Evolutionary conservation across 73 alveolate species (phyloP).

Genomic region (Uronychia setigera): DNA sequence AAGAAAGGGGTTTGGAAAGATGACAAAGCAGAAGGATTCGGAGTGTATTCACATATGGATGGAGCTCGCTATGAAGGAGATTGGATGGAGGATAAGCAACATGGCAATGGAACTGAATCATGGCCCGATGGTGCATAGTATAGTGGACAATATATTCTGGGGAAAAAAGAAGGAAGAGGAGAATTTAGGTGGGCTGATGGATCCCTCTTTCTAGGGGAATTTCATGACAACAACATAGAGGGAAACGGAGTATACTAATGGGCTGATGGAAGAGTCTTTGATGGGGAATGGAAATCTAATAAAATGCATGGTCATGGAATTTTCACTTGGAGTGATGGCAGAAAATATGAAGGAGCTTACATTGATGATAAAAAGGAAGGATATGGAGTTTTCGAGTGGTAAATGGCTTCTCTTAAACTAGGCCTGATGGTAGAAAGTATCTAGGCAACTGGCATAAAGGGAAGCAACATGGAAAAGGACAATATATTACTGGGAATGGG

Average conservation of each 20-base stretch:
- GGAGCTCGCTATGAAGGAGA: neutral
- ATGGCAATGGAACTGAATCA: neutral
- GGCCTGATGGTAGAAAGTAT: slow-evolving; percentile 94
- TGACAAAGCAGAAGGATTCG: neutral
- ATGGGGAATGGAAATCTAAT: slow-evolving; percentile 84
- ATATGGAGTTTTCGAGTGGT: slow-evolving; percentile 67
- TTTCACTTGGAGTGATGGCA: slow-evolving; percentile 96
- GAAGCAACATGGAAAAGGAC: slow-evolving; percentile 85
- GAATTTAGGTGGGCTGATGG: slow-evolving; percentile 30
- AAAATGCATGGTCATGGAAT: slow-evolving; percentile 86
- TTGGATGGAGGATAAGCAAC: neutral
- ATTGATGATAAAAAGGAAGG: slow-evolving; percentile 93
- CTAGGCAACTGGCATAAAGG: slow-evolving; percentile 90
- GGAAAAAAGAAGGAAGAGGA: slow-evolving; percentile 12
- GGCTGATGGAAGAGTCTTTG: slow-evolving; percentile 72
- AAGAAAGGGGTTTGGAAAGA: neutral
- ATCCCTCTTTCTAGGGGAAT: slow-evolving; percentile 5
- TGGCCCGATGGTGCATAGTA: neutral
- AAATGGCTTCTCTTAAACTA: slow-evolving; percentile 69
- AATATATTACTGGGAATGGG: slow-evolving; percentile 53
- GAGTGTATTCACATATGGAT: neutral
- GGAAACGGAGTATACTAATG: slow-evolving; percentile 83
- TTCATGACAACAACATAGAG: slow-evolving; percentile 18
- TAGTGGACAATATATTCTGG: neutral
- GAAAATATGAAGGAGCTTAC: slow-evolving; percentile 95